Evolutionary conservation across 768 basidiomycete species (phyloP).

Genomic region (Collybiopsis luxurians): DNA sequence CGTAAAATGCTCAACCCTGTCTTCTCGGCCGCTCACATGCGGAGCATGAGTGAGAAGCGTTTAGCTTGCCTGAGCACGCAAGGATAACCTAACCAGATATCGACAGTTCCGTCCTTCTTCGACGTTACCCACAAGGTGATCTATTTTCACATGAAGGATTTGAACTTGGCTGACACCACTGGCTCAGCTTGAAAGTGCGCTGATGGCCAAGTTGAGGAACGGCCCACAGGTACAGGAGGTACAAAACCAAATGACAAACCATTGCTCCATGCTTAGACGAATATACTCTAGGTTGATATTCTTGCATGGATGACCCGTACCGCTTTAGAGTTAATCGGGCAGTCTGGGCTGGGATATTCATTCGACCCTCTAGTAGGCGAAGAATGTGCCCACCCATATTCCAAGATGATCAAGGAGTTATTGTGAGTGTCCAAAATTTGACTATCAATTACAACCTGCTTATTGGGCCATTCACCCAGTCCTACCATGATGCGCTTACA

Average conservation of each 20-base stretch:
- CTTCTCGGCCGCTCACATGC: conserved; percentile 32
- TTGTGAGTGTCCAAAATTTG: background rate
- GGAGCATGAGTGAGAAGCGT: conserved; percentile 23
- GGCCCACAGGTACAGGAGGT: background rate
- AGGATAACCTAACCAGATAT: background rate
- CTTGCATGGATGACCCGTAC: conserved; percentile 6
- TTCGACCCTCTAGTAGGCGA: conserved; percentile 2
- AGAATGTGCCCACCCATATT: background rate
- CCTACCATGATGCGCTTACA: background rate
- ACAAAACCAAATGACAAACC: conserved; percentile 20
- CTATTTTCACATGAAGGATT: background rate
- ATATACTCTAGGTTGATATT: conserved; percentile 18
- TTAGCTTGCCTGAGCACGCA: background rate
- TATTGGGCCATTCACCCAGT: background rate
- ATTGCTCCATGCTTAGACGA: conserved; percentile 19
- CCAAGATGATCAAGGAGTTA: background rate
- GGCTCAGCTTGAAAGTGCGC: background rate
- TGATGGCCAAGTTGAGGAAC: background rate
- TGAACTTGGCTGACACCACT: no score
- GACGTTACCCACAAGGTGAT: conserved; percentile 5
- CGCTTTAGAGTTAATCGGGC: conserved; percentile 5
- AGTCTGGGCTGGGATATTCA: conserved; percentile 6
- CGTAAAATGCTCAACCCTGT: conserved; percentile 33
- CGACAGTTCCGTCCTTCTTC: background rate
- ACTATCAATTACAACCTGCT: background rate